Evolutionary conservation across 2,329 filamentous ascomycete genomes (phyloP), one percentile per base, ranked within the genome.

Genomic region (Trichothecium sympodiale): DNA sequence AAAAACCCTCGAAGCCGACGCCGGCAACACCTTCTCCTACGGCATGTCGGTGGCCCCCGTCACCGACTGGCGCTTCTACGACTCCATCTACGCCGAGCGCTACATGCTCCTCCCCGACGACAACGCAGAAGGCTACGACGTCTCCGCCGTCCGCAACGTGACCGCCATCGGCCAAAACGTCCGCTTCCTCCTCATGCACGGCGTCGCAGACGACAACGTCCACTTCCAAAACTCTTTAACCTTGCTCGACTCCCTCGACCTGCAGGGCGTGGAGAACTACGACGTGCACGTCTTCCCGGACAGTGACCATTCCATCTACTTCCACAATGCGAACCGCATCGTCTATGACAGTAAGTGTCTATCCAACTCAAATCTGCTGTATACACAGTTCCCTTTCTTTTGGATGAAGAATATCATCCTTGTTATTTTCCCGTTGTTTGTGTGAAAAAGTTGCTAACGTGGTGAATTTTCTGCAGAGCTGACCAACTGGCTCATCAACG

Each of bases 11-110:
- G 91, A 98, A 65, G 73, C 77, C 42, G 91, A 98, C 54, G 89
- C 77, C 8, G 91, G 93, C 5, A 57, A 76, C 52, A 96, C 88
- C 0, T 98, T 95, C 64, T 80, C 80, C 44, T 98, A 98, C 56
- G 93, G 91, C 47, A 94, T 98, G 83, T 87, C 93, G 6, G 93
- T 98, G 35, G 91, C 91, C 2, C 91, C 91, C 14, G 91, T 98
- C n/a, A 96, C 89, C 0, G 88, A 98, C 59, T 98, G 91, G 91
- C 74, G 83, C 38, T 94, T 83, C 60, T 98, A 98, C 61, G 84
- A 95, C 61, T 84, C 78, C 40, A 80, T 95, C 49, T 95, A 95
- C 64, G 93, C 88, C 0, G 88, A 95, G 61, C 78, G 91, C 26
- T 98, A 96, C 61, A 98, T 98, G 93, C 82, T 88, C 52, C 94